These are phyloP conservation scores for Irineochytrium annulatum DNA, from an alignment of 192 early-diverging fungal genomes.

Conservation along the genomic window DNA sequence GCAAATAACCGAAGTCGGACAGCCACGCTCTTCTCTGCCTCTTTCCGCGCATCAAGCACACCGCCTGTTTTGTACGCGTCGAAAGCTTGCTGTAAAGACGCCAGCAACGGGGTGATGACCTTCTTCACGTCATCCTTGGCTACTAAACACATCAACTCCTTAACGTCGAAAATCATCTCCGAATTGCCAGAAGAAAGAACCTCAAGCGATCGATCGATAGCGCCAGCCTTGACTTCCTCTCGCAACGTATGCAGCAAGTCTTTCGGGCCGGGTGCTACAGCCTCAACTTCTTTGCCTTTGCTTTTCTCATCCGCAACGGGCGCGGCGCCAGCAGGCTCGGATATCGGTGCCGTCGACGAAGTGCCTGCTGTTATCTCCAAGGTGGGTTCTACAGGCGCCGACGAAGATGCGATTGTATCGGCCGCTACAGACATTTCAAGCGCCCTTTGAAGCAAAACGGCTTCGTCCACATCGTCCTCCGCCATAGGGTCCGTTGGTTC, in stretches of 20 bases:
- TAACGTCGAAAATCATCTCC: constrained; percentile 64
- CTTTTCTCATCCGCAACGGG: constrained; percentile 37
- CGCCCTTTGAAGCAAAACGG: neutral
- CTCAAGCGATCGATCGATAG: constrained; percentile 29
- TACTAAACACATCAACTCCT: constrained; percentile 58
- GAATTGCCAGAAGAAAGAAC: constrained; percentile 48
- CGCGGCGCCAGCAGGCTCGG: neutral
- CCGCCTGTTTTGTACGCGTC: neutral
- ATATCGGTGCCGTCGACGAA: neutral
- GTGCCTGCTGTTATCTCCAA: neutral
- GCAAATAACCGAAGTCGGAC: constrained; percentile 57
- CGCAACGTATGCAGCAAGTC: constrained; percentile 35
- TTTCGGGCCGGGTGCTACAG: constrained; percentile 16
- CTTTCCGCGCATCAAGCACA: neutral
- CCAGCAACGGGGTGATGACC: constrained; percentile 23
- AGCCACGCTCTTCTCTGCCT: constrained; percentile 29
- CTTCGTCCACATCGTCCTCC: neutral
- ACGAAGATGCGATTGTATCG: neutral
- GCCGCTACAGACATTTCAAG: neutral
- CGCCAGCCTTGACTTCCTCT: constrained; percentile 36
- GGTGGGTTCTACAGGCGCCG: neutral
- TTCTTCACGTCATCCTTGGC: constrained; percentile 44
- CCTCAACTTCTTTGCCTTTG: constrained; percentile 43
- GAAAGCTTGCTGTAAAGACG: constrained; percentile 1
- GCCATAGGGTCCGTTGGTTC: neutral